Conservation (phyloP, 1,139 yeast species). For the Blastobotrys raffinosifermentans region DNA sequence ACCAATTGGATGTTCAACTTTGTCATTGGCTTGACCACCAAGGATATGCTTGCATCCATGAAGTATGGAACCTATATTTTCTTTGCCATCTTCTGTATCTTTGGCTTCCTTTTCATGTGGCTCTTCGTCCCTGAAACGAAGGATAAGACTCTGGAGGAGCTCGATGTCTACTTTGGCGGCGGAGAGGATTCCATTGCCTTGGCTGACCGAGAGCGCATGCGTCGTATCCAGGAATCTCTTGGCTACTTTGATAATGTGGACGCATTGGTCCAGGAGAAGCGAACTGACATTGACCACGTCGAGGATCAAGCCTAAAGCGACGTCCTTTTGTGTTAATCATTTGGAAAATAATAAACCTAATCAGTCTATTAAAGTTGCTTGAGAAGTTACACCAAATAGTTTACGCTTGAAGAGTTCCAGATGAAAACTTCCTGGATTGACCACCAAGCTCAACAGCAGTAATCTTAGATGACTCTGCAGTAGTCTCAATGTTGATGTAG, state of each 20-base stretch:
- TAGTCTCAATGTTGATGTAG: too few relatives aligned
- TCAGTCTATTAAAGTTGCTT: too few relatives aligned
- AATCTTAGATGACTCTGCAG: too few relatives aligned
- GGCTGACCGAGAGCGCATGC: slow-evolving; percentile 25
- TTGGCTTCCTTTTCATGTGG: slow-evolving; percentile 30
- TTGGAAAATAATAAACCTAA: too few relatives aligned
- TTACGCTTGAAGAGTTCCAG: too few relatives aligned
- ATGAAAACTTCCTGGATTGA: too few relatives aligned
- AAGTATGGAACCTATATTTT: slow-evolving; percentile 46
- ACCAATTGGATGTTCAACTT: slow-evolving; percentile 77
- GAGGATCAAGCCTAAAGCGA: slow-evolving; percentile 7
- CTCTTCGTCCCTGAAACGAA: slow-evolving; percentile 44
- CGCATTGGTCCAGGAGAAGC: slow-evolving; percentile 13
- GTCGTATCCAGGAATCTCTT: slow-evolving; percentile 22
- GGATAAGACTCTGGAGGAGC: slow-evolving; percentile 43
- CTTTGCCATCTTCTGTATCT: slow-evolving; percentile 29
- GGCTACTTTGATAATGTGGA: slow-evolving; percentile 17
- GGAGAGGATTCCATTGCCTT: slow-evolving; percentile 20
- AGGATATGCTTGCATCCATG: slow-evolving; percentile 38
- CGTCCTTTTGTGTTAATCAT: background rate
- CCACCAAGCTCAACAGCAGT: too few relatives aligned
- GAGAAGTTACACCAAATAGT: too few relatives aligned
- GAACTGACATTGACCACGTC: slow-evolving; percentile 12
- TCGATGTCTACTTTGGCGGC: slow-evolving; percentile 32
- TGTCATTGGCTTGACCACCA: slow-evolving; percentile 47